Evolutionary conservation across 129 eudicot species (phyloP).

Genomic region (Dittrichia graveolens): DNA sequence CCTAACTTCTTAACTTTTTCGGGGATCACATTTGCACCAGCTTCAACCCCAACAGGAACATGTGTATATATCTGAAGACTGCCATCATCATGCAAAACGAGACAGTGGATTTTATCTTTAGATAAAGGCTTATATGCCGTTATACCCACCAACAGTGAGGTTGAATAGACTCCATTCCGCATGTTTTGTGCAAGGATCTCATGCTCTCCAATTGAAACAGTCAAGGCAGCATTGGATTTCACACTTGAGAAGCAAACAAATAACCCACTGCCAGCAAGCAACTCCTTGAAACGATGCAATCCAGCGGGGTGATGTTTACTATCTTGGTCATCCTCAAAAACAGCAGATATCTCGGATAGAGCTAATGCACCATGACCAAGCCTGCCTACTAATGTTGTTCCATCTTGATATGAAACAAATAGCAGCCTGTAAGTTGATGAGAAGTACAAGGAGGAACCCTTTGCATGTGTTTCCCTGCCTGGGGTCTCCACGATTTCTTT

Average conservation of each 20-base stretch:
- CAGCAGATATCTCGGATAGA: conserved; percentile 63
- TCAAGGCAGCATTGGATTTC: conserved; percentile 75
- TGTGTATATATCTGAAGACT: conserved; percentile 98
- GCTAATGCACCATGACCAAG: conserved; percentile 64
- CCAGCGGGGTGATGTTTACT: conserved; percentile 77
- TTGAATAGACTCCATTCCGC: conserved; percentile 83
- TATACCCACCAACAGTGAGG: conserved; percentile 87
- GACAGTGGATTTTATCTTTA: conserved; percentile 91
- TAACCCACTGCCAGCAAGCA: conserved; percentile 79
- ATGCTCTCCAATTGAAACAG: conserved; percentile 76
- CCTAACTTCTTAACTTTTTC: conserved; percentile 91
- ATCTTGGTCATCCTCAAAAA: conserved; percentile 83
- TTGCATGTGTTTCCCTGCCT: conserved; percentile 46
- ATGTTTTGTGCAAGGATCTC: conserved; percentile 79
- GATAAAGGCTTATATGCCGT: conserved; percentile 92
- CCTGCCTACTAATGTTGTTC: conserved; percentile 76
- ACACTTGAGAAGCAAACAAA: conserved; percentile 89
- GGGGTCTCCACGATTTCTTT: conserved; percentile 62
- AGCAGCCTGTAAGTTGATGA: conserved; percentile 78
- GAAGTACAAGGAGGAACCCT: conserved; percentile 84
- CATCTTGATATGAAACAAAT: conserved; percentile 90
- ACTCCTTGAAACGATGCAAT: conserved; percentile 88
- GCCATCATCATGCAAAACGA: conserved; percentile 97
- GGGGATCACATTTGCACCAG: conserved; percentile 56
- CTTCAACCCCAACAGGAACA: conserved; percentile 71